Evolutionary conservation across 768 basidiomycete genomes (phyloP).

Genomic region (Podaxis sp.): DNA sequence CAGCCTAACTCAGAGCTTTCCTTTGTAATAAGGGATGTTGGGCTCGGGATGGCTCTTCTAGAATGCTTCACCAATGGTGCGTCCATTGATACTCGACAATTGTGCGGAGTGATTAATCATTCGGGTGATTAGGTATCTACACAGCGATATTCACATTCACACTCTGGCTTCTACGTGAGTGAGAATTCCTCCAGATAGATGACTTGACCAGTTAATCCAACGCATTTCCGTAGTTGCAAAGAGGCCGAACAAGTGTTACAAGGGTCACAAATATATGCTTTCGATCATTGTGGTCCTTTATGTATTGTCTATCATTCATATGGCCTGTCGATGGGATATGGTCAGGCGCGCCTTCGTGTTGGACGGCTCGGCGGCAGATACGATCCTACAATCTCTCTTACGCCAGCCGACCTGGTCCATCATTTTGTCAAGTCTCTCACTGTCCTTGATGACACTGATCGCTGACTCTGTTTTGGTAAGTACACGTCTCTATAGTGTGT

Average conservation of each 20-base stretch:
- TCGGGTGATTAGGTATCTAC: neutral
- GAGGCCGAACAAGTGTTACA: neutral
- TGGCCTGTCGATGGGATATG: slow-evolving; percentile 10
- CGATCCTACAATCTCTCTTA: neutral
- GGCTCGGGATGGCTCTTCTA: slow-evolving; percentile 8
- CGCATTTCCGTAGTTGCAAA: neutral
- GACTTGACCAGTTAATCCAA: neutral
- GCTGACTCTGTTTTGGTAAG: slow-evolving; percentile 7
- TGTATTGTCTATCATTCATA: neutral
- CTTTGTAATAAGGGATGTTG: slow-evolving; percentile 6
- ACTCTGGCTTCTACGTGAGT: slow-evolving; percentile 1
- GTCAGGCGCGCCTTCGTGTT: slow-evolving; percentile 4
- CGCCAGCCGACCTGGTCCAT: neutral
- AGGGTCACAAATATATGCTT: neutral
- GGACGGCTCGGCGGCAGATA: neutral
- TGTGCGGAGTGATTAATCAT: neutral
- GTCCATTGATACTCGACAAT: neutral
- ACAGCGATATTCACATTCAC: slow-evolving; percentile 6
- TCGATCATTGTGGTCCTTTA: slow-evolving; percentile 1
- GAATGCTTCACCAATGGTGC: slow-evolving; percentile 10
- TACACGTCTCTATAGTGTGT: neutral
- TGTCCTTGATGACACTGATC: slow-evolving; percentile 10
- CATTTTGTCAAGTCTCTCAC: slow-evolving; percentile 2
- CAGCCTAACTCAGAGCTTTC: neutral
- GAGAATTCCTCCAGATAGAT: neutral